Evolutionary conservation across 1,284 basidiomycete species (phyloP).

Genomic region (Moesziomyces globuligerus): DNA sequence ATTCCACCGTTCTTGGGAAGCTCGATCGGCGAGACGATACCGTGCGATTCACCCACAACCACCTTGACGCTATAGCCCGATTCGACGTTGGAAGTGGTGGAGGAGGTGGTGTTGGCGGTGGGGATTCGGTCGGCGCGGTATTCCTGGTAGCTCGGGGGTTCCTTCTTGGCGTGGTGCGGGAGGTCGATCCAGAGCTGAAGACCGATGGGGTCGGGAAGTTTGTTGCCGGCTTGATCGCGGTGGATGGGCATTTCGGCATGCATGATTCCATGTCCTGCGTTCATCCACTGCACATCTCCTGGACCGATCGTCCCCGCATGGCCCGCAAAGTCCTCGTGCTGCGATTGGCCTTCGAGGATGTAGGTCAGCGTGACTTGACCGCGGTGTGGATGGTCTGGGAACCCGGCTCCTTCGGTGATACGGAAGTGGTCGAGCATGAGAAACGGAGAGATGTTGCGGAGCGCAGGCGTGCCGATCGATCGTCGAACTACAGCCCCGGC

Average conservation of each 20-base stretch:
- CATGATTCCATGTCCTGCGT: conserved; percentile 52
- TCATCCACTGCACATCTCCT: conserved; percentile 70
- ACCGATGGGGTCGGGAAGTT: conserved; percentile 76
- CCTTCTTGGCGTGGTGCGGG: conserved; percentile 86
- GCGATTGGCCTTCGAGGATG: conserved; percentile 82
- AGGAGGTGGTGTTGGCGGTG: conserved; percentile 68
- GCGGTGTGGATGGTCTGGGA: conserved; percentile 80
- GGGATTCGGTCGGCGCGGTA: conserved; percentile 68
- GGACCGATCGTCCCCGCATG: conserved; percentile 76
- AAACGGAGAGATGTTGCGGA: conserved; percentile 88
- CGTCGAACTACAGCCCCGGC: conserved; percentile 86
- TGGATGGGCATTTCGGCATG: conserved; percentile 82
- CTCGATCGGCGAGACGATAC: conserved; percentile 84
- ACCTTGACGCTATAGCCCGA: conserved; percentile 78
- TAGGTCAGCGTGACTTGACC: conserved; percentile 74
- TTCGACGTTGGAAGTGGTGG: conserved; percentile 78
- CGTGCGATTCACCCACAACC: conserved; percentile 87
- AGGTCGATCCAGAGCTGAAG: conserved; percentile 95
- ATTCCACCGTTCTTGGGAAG: conserved; percentile 81
- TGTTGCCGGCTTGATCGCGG: conserved; percentile 70
- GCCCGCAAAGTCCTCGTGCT: conserved; percentile 92
- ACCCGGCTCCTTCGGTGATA: conserved; percentile 71
- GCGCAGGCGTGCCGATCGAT: conserved; percentile 80
- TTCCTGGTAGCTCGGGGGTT: conserved; percentile 72
- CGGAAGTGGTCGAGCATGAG: conserved; percentile 74